phyloP scores from a whole-genome alignment of 1,284 basidiomycete genomes.

The Mycosarcoma mackinlayi region DNA sequence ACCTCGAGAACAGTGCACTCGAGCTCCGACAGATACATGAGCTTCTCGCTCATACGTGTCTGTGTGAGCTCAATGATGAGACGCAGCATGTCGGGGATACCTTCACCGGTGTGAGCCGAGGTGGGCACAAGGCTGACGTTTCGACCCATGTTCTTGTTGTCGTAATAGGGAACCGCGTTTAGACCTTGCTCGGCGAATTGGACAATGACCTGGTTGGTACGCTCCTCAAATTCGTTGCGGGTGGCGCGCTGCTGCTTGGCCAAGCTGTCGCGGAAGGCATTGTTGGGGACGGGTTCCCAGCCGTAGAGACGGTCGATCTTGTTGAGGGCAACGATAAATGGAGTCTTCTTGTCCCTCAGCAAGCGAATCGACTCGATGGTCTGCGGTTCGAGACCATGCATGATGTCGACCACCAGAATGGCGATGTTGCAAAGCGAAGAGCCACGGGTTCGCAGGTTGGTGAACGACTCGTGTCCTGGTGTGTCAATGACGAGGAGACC shows the following conservation, averaged over 20 bases:
- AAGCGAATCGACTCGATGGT: conserved; percentile 95
- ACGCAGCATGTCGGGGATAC: conserved; percentile 99
- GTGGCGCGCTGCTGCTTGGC: conserved; percentile 85
- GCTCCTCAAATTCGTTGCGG: conserved; percentile 92
- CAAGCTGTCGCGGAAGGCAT: conserved; percentile 89
- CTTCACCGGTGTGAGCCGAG: conserved; percentile 97
- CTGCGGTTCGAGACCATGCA: conserved; percentile 97
- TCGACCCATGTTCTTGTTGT: conserved; percentile 94
- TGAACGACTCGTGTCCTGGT: conserved; percentile 99
- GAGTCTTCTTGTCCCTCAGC: conserved; percentile 92
- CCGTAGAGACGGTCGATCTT: conserved; percentile 99
- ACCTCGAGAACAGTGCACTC: conserved; percentile 99
- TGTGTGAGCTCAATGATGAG: conserved; percentile 96
- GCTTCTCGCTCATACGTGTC: conserved; percentile 93
- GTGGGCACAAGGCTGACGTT: conserved; percentile 98
- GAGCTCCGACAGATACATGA: conserved; percentile 98
- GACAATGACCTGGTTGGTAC: conserved; percentile 83
- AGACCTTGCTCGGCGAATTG: conserved; percentile 98
- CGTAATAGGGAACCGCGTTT: conserved; percentile 94
- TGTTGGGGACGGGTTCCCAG: conserved; percentile 91
- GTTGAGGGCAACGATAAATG: conserved; percentile 98
- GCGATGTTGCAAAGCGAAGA: conserved; percentile 99
- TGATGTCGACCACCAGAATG: conserved; percentile 98
- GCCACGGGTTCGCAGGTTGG: conserved; percentile 93
- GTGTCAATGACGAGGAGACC: conserved; percentile 98